Evolutionary conservation across 225 moss, liverwort and hornwort genomes (phyloP).

Genomic region (Polytrichum formosum): DNA sequence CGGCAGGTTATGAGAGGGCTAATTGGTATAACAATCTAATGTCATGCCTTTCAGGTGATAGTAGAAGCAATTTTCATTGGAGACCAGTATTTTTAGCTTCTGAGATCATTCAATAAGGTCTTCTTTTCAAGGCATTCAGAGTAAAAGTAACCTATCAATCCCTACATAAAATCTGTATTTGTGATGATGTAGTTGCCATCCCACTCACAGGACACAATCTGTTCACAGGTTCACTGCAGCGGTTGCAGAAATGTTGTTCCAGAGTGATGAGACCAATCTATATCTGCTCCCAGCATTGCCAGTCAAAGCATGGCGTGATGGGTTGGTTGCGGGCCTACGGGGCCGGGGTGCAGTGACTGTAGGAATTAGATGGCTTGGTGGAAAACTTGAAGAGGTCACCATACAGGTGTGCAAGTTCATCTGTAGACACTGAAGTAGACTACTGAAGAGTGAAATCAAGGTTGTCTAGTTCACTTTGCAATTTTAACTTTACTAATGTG

Average conservation of each 20-base stretch:
- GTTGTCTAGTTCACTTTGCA: too few relatives aligned
- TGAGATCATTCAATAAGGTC: too few relatives aligned
- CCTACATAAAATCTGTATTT: too few relatives aligned
- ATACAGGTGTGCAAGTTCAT: conserved; percentile 27
- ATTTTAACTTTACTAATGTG: too few relatives aligned
- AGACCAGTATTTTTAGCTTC: too few relatives aligned
- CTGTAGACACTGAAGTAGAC: conserved; percentile 7
- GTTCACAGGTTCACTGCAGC: conserved; percentile 76
- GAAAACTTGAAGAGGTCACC: conserved; percentile 56
- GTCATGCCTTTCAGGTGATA: too few relatives aligned
- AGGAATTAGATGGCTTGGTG: conserved; percentile 66
- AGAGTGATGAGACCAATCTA: conserved; percentile 73
- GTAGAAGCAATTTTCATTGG: too few relatives aligned
- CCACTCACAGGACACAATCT: not conserved
- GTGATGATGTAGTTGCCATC: not conserved
- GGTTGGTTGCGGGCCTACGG: conserved; percentile 67
- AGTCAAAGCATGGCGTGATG: conserved; percentile 56
- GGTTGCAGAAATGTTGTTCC: conserved; percentile 87
- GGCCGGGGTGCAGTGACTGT: conserved; percentile 79
- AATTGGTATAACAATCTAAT: too few relatives aligned
- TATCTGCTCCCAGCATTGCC: conserved; percentile 91
- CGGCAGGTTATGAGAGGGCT: too few relatives aligned
- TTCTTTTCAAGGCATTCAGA: too few relatives aligned
- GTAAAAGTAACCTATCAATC: too few relatives aligned
- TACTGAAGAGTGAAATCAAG: not conserved